Evolutionary conservation across 495 filamentous ascomycete genomes (phyloP).

Genomic region (Trichoderma erinaceum): DNA sequence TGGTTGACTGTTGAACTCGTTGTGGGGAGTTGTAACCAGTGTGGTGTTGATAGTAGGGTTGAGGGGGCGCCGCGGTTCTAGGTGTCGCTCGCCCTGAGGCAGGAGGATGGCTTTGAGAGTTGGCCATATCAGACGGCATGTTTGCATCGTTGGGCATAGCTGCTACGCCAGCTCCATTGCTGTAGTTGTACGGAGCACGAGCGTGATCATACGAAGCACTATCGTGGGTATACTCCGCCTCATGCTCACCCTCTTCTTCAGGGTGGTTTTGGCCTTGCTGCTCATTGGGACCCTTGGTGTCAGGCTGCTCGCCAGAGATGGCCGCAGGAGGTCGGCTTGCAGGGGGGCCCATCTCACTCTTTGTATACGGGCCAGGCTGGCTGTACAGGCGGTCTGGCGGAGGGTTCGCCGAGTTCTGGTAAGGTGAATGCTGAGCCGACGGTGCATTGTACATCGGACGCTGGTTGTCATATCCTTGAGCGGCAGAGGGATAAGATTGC

Average conservation of each 20-base stretch:
- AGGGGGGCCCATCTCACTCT: slow-evolving; percentile 89
- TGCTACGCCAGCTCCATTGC: slow-evolving; percentile 58
- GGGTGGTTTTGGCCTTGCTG: slow-evolving; percentile 46
- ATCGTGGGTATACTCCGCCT: slow-evolving; percentile 75
- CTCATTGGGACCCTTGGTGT: slow-evolving; percentile 59
- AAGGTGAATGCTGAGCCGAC: slow-evolving; percentile 62
- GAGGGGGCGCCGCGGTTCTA: slow-evolving; percentile 60
- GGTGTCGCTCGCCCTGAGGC: slow-evolving; percentile 85
- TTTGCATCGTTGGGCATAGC: slow-evolving; percentile 63
- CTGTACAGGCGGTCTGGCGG: slow-evolving; percentile 69
- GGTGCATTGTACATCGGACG: slow-evolving; percentile 75
- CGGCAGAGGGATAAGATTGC: slow-evolving; percentile 63
- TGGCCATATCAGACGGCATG: slow-evolving; percentile 81
- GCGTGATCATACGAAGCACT: slow-evolving; percentile 60
- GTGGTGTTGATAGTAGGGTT: slow-evolving; percentile 63
- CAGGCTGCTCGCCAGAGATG: slow-evolving; percentile 51
- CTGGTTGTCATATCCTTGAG: slow-evolving; percentile 69
- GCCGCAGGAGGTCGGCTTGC: slow-evolving; percentile 52
- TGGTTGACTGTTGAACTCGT: slow-evolving; percentile 59
- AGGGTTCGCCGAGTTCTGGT: slow-evolving; percentile 56
- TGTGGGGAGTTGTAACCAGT: slow-evolving; percentile 77
- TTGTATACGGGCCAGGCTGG: slow-evolving; percentile 64
- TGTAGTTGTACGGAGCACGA: slow-evolving; percentile 71
- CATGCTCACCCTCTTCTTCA: slow-evolving; percentile 71
- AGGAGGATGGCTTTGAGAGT: slow-evolving; percentile 77